phyloP scores from a whole-genome alignment of 208 protist species.

The Leishmania lainsoni region DNA sequence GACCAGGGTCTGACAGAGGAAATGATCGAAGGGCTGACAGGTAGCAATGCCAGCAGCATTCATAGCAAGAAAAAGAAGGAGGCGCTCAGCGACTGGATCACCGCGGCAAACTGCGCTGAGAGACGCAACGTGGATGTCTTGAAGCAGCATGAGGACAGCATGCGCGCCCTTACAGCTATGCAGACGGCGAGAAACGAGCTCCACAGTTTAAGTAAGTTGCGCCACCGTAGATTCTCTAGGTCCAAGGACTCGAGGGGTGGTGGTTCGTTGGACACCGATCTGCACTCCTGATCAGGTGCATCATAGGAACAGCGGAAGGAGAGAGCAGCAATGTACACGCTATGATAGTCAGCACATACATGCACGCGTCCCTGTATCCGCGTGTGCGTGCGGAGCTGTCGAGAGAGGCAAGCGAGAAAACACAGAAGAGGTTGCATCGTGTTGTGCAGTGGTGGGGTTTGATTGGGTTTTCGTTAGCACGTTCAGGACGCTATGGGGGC shows the following conservation, averaged over 20 bases:
- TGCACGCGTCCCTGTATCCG: not conserved
- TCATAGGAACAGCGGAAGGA: not conserved
- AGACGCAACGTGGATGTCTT: slow-evolving; percentile 21
- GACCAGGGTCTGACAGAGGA: slow-evolving; percentile 29
- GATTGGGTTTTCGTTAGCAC: not conserved
- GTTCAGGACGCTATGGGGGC: not conserved
- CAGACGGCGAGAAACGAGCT: not conserved
- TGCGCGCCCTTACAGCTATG: slow-evolving; percentile 22
- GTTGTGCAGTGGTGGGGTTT: not conserved
- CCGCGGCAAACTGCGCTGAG: slow-evolving; percentile 15
- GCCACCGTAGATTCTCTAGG: not conserved
- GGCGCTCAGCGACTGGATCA: slow-evolving; percentile 23
- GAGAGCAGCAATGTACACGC: not conserved
- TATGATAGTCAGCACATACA: not conserved
- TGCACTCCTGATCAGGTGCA: not conserved
- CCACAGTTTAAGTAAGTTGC: not conserved
- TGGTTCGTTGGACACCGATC: not conserved
- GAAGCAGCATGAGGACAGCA: slow-evolving; percentile 29
- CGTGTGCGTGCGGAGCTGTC: not conserved
- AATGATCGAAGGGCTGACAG: slow-evolving; percentile 26
- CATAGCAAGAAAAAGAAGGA: slow-evolving; percentile 10
- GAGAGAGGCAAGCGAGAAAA: not conserved
- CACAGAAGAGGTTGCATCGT: not conserved
- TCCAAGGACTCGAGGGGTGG: not conserved
- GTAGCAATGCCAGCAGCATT: slow-evolving; percentile 3